Base-by-base conservation (phyloP, 306 rosid species). In the Styphnolobium japonicum region DNA sequence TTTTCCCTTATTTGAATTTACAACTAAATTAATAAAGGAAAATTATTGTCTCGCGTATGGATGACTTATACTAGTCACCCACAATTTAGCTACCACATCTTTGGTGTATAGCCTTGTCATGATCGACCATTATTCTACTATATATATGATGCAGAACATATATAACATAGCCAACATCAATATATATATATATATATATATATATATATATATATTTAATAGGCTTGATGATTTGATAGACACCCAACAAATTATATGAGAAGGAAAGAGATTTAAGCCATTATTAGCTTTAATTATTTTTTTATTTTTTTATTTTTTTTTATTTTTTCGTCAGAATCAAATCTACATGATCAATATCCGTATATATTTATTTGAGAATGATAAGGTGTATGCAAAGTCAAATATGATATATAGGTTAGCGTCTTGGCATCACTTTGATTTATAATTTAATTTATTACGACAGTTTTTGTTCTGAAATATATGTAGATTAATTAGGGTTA, bases 81-180 rank as follows among this genome's bases (percentile, higher is more conserved):
- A 81, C 75, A 70, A 76, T 85, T 85, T 79, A 82, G 83, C 75
- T 39, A 75, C 74, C 81, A 66, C 62, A 62, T 53, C 34, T 80
- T 84, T 40, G 75, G 77, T 16, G 48, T 48, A 27, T 48, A 27
- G 52, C 58, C 52, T 71, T 64, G 56, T 70, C 76, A 37, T 64
- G 15, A 34, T 33, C 25, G 73, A 62, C 78, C 71, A 76, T 71
- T 75, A 40, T 75, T 43, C 65, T 71, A 46, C 27, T 25, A 23
- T 4, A 14, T 25, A 23, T 4, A 14, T 67, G 56, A 29, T 67
- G 60, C 49, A 34, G 40, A 40, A 69, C 52, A 69, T 57, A 11
- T 7, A 60, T 15, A 67, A 11, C 11, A 60, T 15, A 67, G n/a
- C 31, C 58, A 68, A 58, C 53, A 36, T 19, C 23, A 21, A 19